phyloP scores from a whole-genome alignment of 192 early-diverging fungal species.

The Coemansia sp. region DNA sequence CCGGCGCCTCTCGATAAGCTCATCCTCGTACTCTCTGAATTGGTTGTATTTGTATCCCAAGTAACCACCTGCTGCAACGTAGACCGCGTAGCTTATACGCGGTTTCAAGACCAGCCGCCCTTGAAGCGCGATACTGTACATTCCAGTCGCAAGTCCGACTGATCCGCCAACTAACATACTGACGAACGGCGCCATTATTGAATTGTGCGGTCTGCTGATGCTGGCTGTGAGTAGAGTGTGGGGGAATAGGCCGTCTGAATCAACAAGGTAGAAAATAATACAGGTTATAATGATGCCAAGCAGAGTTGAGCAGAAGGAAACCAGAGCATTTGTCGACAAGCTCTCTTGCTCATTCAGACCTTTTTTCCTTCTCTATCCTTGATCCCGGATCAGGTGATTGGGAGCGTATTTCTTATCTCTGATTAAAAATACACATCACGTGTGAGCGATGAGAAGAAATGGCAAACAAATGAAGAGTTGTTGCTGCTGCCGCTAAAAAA shows the following conservation, averaged over 20 bases:
- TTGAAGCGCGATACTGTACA: slow-evolving; percentile 50
- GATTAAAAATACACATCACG: not conserved
- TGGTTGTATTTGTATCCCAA: slow-evolving; percentile 40
- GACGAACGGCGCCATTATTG: slow-evolving; percentile 27
- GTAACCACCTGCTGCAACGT: slow-evolving; percentile 19
- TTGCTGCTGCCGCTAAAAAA: not conserved
- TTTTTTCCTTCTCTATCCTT: not conserved
- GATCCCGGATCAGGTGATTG: not conserved
- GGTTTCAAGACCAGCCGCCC: slow-evolving; percentile 38
- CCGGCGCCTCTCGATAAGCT: slow-evolving; percentile 37
- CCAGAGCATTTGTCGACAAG: not conserved
- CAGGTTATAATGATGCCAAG: not conserved
- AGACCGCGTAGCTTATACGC: slow-evolving; percentile 42
- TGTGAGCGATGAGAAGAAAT: not conserved
- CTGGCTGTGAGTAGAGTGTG: not conserved
- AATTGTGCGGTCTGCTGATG: not conserved
- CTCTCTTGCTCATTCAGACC: too few species aligned
- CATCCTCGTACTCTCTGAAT: slow-evolving; percentile 26
- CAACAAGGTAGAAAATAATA: not conserved
- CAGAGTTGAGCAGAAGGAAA: not conserved
- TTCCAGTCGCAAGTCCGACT: slow-evolving; percentile 43
- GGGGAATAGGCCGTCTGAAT: not conserved
- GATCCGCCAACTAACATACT: slow-evolving; percentile 39
- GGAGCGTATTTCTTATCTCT: not conserved
- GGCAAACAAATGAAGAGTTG: not conserved